phyloP scores from a whole-genome alignment of 176 grass and related monocot species.

The Musa troglodytarum region DNA sequence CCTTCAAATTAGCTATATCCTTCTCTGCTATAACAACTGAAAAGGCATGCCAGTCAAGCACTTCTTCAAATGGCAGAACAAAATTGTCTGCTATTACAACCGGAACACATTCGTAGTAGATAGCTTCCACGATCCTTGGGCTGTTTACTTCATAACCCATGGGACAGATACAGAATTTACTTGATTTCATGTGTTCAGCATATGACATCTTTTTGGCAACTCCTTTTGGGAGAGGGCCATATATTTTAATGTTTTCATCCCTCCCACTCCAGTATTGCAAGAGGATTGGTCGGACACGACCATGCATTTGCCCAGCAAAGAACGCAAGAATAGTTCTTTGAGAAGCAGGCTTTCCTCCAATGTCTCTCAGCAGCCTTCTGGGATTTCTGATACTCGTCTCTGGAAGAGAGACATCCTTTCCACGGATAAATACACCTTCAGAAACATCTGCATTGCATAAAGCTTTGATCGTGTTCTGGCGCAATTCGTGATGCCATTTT shows the following conservation, averaged over 20 bases:
- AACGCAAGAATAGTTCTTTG: slow-evolving; percentile 61
- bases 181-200: slow-evolving; percentile 84
- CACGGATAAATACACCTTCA: slow-evolving; percentile 59
- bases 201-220: slow-evolving; percentile 63
- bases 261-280: slow-evolving; percentile 43
- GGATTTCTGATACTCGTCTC: slow-evolving; percentile 64
- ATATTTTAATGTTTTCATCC: slow-evolving; percentile 63
- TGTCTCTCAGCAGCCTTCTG: slow-evolving; percentile 38
- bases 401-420: slow-evolving; percentile 67
- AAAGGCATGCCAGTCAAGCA: slow-evolving; percentile 66
- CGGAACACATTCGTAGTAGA: slow-evolving; percentile 83
- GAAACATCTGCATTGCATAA: slow-evolving; percentile 83
- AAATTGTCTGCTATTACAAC: slow-evolving; percentile 91
- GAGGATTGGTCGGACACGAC: slow-evolving; percentile 51
- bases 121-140: slow-evolving; percentile 71
- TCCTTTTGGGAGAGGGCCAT: slow-evolving; percentile 41
- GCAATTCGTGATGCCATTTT: slow-evolving; percentile 44
- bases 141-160: slow-evolving; percentile 94
- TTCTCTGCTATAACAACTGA: slow-evolving; percentile 70
- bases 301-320: slow-evolving; percentile 74
- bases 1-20: slow-evolving; percentile 72
- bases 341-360: slow-evolving; percentile 49
- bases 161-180: slow-evolving; percentile 74
- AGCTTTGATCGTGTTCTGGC: slow-evolving; percentile 57
- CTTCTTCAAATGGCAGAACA: slow-evolving; percentile 61